These are phyloP conservation scores for Aspergillus ellipticus DNA, from an alignment of 495 filamentous ascomycete genomes.

Conservation along the genomic window DNA sequence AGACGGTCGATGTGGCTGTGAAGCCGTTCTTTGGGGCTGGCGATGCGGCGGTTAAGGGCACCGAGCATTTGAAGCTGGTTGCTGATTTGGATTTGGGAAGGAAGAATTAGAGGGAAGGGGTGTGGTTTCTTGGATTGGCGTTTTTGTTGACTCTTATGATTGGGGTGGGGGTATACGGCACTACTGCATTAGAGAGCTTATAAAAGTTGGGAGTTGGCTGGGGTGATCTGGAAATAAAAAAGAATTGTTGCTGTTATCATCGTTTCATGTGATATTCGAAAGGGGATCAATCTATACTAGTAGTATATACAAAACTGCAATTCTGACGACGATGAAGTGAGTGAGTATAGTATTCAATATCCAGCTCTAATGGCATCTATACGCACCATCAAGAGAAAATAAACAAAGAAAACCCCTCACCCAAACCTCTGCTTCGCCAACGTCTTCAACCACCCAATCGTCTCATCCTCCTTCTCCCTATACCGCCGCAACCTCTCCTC, in stretches of 20 bases:
- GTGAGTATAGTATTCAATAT: no score
- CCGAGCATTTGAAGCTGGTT: slow-evolving; percentile 48
- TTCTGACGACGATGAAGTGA: no score
- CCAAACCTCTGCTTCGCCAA: slow-evolving; percentile 46
- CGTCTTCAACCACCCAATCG: slow-evolving; percentile 43
- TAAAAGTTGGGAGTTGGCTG: not conserved
- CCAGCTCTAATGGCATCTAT: no score
- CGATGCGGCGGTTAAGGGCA: slow-evolving; percentile 20
- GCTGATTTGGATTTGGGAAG: slow-evolving; percentile 63
- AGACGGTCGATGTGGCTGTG: slow-evolving; percentile 63
- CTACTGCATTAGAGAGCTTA: not conserved
- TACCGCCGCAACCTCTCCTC: slow-evolving; percentile 43
- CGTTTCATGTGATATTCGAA: no score
- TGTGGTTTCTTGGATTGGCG: not conserved
- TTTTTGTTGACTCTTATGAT: not conserved
- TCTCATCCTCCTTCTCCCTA: slow-evolving; percentile 41
- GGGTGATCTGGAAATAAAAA: not conserved
- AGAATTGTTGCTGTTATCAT: not conserved
- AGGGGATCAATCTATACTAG: no score
- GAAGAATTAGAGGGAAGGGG: slow-evolving; percentile 6
- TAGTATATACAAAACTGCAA: no score
- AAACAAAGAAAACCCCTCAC: no score
- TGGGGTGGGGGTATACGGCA: not conserved
- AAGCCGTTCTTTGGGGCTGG: slow-evolving; percentile 54
- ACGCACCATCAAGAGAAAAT: no score